phyloP scores from a whole-genome alignment of 2,329 filamentous ascomycete genomes.

The Ascochyta pisi region DNA sequence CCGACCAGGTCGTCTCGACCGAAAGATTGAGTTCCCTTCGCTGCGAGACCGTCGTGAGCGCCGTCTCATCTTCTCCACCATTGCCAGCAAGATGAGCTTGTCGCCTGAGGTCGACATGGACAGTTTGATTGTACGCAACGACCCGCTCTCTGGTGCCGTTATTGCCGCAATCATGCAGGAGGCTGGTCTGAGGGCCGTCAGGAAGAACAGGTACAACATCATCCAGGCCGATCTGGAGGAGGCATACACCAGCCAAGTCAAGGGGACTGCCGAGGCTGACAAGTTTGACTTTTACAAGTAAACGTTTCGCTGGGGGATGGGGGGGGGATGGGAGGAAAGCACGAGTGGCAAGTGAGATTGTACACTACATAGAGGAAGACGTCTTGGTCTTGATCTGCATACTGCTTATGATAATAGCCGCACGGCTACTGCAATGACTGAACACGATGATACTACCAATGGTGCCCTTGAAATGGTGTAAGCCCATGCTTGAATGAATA shows the following conservation, averaged over 20 bases:
- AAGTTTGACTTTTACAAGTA: conserved; percentile 74
- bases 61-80: conserved; percentile 96
- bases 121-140: conserved; percentile 94
- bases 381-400: conserved; percentile 8
- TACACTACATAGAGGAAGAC: conserved; percentile 31
- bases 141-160: conserved; percentile 91
- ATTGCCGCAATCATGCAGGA: conserved; percentile 99
- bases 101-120: conserved; percentile 96
- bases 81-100: conserved; percentile 95
- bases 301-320: conserved; percentile 7
- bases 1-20: conserved; percentile 91
- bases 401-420: conserved; percentile 4
- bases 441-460: not conserved
- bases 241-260: conserved; percentile 96
- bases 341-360: conserved; percentile 16
- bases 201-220: conserved; percentile 99
- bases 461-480: not conserved
- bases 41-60: conserved; percentile 92
- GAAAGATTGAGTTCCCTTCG: conserved; percentile 99
- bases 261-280: conserved; percentile 74
- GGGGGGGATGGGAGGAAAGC: not conserved
- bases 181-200: conserved; percentile 88
- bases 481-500: not conserved
- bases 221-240: conserved; percentile 97
- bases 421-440: conserved; percentile 17